Conservation (phyloP, 1,284 basidiomycete species). For the Amylostereum areolatum region DNA sequence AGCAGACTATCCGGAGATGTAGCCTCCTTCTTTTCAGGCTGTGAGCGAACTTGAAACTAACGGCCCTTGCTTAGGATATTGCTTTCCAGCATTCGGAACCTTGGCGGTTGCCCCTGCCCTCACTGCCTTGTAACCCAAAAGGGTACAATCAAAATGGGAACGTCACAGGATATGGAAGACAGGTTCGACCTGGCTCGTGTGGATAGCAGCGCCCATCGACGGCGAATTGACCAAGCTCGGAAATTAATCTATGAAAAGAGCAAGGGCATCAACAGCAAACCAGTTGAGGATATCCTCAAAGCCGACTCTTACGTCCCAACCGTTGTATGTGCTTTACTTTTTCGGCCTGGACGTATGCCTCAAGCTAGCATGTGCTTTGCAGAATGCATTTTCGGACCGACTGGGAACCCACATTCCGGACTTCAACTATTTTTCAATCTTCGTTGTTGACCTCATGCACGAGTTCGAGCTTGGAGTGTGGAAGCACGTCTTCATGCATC, state of each 20-base stretch:
- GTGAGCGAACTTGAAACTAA: background rate
- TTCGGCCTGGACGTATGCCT: background rate
- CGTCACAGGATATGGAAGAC: background rate
- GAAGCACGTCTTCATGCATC: background rate
- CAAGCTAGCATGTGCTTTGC: background rate
- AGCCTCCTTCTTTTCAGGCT: background rate
- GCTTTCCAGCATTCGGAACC: conserved; percentile 10
- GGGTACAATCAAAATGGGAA: background rate
- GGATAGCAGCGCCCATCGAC: background rate
- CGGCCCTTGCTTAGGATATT: conserved; percentile 4
- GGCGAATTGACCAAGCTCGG: background rate
- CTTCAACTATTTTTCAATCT: background rate
- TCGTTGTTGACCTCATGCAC: conserved; percentile 2
- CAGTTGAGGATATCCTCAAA: background rate
- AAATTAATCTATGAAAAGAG: background rate
- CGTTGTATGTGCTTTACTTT: background rate
- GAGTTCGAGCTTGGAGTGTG: conserved; percentile 1
- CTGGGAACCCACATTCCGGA: background rate
- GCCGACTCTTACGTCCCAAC: background rate
- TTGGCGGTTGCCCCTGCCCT: conserved; percentile 13
- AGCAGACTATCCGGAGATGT: conserved; percentile 27
- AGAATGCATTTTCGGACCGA: background rate
- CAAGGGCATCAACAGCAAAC: background rate
- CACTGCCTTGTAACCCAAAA: background rate
- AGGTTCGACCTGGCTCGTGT: background rate